These are phyloP conservation scores for Carex myosuroides DNA, from an alignment of 176 grass and related monocot species.

Conservation along the genomic window DNA sequence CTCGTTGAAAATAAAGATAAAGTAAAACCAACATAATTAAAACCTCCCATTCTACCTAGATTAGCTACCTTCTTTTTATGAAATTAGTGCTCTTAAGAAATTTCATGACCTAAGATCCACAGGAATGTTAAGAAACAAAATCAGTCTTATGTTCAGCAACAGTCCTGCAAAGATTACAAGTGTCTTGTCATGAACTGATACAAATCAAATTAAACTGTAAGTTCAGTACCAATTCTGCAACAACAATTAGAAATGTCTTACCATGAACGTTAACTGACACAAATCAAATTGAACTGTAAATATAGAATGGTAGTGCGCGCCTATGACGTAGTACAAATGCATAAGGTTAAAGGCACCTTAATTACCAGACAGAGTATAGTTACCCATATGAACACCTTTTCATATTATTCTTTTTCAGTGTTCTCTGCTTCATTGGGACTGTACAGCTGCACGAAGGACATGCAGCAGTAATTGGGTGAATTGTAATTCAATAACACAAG, in stretches of 20 bases:
- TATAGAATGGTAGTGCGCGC: not conserved
- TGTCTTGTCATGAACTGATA: not conserved
- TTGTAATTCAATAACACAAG: too few species aligned
- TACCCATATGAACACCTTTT: not conserved
- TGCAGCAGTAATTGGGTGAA: too few species aligned
- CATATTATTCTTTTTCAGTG: not conserved
- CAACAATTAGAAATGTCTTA: not conserved
- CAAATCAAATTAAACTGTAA: not conserved
- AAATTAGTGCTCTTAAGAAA: not conserved
- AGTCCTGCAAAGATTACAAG: not conserved
- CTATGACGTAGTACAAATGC: not conserved
- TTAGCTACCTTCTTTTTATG: not conserved
- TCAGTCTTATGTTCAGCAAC: not conserved
- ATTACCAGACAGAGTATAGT: not conserved
- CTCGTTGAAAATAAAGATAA: too few species aligned
- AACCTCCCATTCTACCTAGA: too few species aligned
- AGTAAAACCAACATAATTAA: too few species aligned
- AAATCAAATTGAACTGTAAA: not conserved
- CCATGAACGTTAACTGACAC: not conserved
- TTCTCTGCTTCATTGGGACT: not conserved
- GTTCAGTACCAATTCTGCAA: not conserved
- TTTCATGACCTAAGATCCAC: not conserved
- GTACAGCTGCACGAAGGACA: too few species aligned
- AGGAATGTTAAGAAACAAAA: not conserved
- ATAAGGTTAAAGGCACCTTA: not conserved